These are phyloP conservation scores for Teratosphaeriaceae sp. DNA, from an alignment of 2,329 filamentous ascomycete species.

Conservation along the genomic window DNA sequence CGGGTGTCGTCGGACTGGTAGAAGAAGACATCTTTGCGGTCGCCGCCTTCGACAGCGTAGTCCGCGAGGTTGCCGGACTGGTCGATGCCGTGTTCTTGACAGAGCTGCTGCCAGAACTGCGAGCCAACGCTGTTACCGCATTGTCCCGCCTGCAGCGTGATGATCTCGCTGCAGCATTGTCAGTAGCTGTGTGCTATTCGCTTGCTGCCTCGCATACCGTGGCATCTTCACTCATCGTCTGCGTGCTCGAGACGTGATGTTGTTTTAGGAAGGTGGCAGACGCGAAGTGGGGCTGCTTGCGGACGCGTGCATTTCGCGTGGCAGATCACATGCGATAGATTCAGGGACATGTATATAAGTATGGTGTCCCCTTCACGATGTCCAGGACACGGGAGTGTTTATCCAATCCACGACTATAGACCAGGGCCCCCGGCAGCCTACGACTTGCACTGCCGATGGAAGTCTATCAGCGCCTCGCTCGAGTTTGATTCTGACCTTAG, in stretches of 20 bases:
- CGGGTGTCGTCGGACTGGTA: constrained; percentile 97
- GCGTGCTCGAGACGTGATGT: too few relatives aligned
- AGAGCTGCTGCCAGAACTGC: constrained; percentile 98
- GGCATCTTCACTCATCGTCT: constrained; percentile 14
- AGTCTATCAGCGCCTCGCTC: too few relatives aligned
- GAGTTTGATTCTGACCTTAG: too few relatives aligned
- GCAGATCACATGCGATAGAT: too few relatives aligned
- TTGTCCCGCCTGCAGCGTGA: constrained; percentile 97
- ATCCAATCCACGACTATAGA: too few relatives aligned
- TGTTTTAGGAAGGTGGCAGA: constrained; percentile 3
- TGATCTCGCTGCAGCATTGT: constrained; percentile 71
- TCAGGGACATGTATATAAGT: too few relatives aligned
- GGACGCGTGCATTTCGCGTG: neutral
- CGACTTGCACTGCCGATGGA: too few relatives aligned
- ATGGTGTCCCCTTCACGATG: too few relatives aligned
- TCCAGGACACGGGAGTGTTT: too few relatives aligned
- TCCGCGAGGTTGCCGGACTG: constrained; percentile 96
- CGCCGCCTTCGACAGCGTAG: constrained; percentile 94
- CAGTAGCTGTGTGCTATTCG: constrained; percentile 3
- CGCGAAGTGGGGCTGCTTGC: constrained; percentile 2
- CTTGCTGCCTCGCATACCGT: constrained; percentile 7
- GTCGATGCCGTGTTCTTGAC: constrained; percentile 95
- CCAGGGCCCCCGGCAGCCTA: too few relatives aligned
- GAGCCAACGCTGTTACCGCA: constrained; percentile 99
- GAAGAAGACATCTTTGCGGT: constrained; percentile 98